Evolutionary conservation across 345 rosid genomes (phyloP).

Genomic region (Gossypium stocksii): DNA sequence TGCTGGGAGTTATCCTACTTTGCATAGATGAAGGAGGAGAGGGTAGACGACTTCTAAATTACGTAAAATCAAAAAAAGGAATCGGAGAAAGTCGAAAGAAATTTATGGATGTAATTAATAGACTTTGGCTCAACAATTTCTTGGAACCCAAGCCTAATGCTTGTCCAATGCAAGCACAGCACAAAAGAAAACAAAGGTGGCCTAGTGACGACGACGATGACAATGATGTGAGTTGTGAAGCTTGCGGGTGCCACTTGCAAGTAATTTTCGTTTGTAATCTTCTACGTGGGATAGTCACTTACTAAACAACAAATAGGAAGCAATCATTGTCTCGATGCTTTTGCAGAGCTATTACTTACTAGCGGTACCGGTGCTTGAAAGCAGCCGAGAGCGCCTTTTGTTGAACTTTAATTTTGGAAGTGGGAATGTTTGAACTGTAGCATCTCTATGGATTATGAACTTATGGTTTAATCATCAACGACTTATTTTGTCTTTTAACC

Average conservation of each 20-base stretch:
- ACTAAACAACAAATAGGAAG: background rate
- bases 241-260: slow-evolving; percentile 9
- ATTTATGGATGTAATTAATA: background rate
- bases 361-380: no score
- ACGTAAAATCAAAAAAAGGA: background rate
- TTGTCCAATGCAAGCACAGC: background rate
- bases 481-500: no score
- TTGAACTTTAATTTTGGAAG: no score
- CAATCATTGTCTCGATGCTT: no score
- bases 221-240: background rate
- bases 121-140: slow-evolving; percentile 4
- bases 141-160: background rate
- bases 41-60: background rate
- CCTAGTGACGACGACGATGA: background rate
- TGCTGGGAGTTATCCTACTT: slow-evolving; percentile 7
- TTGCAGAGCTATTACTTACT: no score
- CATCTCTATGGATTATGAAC: no score
- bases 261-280: slow-evolving; percentile 9
- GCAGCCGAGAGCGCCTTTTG: no score
- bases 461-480: no score
- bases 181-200: slow-evolving; percentile 11
- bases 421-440: no score
- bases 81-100: slow-evolving; percentile 7
- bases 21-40: background rate
- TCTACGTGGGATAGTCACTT: background rate